Evolutionary conservation across 257 asterid genomes (phyloP), one percentile per base, ranked within the genome.

Genomic region (Solanum raphanifolium): DNA sequence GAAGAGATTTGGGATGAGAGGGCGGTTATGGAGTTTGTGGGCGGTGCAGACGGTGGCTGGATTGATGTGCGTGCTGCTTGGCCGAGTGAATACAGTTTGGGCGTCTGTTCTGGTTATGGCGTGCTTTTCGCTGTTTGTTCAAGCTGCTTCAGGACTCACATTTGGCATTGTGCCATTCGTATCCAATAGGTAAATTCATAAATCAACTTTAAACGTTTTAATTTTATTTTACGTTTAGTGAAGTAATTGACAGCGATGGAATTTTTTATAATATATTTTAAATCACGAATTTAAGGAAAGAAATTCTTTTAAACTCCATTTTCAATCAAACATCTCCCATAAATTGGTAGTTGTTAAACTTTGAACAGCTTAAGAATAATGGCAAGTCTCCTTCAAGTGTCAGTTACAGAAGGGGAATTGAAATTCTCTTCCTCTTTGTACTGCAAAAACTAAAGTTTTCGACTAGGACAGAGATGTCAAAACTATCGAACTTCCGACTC

Each of bases 151-250:
- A 0, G 98, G 96, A 9, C 94, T 93, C 65, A 90, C 90, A 0
- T 93, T 92, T 62, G 98, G 98, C 1, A 91, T 94, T 8, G 98
- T 94, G n/a, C 98, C 96, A 43, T 94, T 93, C n/a, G 94, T 94
- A 66, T 94, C 98, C 21, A 89, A 89, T 48, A 92, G 98, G 96
- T 94, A 91, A 10, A 69, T 55, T 13, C 11, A 11, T 39, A 76
- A 38, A 23, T 21, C 25, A 7, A 58, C 66, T 58, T 58, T 58
- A 58, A 58, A 3, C 13, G 8, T 8, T 21, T 48, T 15, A 15
- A 43, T 2, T 5, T 0, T 0, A 6, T 55, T 58, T 58, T 6
- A 0, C 25, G 5, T 16, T 16, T 5, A 52, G 9, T 52, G 23
- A 52, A 52, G 62, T 58, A 55, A 55, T 21, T 58, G 27, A 58